Base-by-base conservation (phyloP, 352 stramenopile genomes). In the Phytophthora litchii region DNA sequence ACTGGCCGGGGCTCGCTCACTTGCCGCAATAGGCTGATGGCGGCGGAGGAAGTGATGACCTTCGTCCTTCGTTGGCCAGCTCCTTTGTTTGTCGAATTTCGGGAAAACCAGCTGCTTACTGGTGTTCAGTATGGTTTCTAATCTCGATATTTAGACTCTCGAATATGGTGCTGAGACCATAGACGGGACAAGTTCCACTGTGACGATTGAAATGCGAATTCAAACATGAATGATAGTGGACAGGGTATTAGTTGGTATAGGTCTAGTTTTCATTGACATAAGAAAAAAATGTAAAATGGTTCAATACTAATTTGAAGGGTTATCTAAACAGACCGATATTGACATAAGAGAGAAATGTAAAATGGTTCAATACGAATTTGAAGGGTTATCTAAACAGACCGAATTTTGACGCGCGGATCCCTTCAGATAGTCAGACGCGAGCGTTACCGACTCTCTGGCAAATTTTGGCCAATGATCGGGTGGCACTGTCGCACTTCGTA, bases 121-220 rank as follows among this genome's bases (percentile, higher is more conserved):
- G 46, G 29, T 34, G 49, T 31, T 68, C 53, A 67, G 57, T 72
- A 72, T 64, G 50, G 31, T 27, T 5, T 4, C 0, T 5, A 35
- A 12, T 34, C 36, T 62, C 62, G 55, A 68, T 53, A 64, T 60
- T 64, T 72, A 64, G 64, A 64, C 40, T n/a, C 42, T n/a, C 42
- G 20, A 54, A 45, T 17, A 36, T 55, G 23, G 20, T 23, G 35
- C n/a, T 19, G 38, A 14, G 23, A 1, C 3, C 55, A 64, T 52
- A 64, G 41, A 55, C 55, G 45, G 35, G 54, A 32, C 41, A 12
- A n/a, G 25, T 40, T 44, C 20, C 23, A 47, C 17, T 14, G 32
- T 34, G 46, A 54, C 23, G 31, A 49, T 48, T 8, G 13, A 51
- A 17, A 21, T 38, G 10, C 41, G 41, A 14, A 3, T 2, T 11